A percentile compares a stretch with the other conserved stretches of the same genome.
phyloP scores from a whole-genome alignment of 768 basidiomycete genomes.

The Roridomyces roridus region DNA sequence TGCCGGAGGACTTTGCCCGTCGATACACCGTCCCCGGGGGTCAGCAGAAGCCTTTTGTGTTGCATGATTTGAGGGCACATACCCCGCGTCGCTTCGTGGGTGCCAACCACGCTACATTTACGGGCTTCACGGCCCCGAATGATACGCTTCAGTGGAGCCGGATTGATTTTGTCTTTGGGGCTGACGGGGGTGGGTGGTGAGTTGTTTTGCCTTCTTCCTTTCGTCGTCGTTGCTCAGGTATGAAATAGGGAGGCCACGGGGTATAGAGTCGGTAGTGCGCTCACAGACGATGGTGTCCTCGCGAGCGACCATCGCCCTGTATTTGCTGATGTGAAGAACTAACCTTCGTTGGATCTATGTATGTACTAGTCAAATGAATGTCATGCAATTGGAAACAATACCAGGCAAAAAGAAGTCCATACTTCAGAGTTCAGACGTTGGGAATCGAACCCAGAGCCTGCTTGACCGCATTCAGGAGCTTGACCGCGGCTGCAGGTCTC shows the following conservation, averaged over 20 bases:
- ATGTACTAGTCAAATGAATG: too few species aligned
- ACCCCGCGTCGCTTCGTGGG: slow-evolving; percentile 48
- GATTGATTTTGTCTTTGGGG: slow-evolving; percentile 61
- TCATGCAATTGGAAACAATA: too few species aligned
- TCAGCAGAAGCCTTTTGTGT: slow-evolving; percentile 42
- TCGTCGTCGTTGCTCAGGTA: not conserved
- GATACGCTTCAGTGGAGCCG: slow-evolving; percentile 43
- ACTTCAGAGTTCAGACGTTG: too few species aligned
- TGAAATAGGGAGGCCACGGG: not conserved
- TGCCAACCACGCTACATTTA: slow-evolving; percentile 56
- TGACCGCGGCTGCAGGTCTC: too few species aligned
- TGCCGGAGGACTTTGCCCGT: slow-evolving; percentile 49
- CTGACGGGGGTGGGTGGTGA: slow-evolving; percentile 50
- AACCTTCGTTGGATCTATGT: too few species aligned
- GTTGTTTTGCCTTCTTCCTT: too few species aligned
- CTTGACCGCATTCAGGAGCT: too few species aligned
- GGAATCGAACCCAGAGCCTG: too few species aligned
- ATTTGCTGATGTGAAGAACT: too few species aligned
- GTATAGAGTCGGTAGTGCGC: not conserved
- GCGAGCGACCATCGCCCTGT: too few species aligned
- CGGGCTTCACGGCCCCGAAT: slow-evolving; percentile 51
- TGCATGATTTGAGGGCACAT: slow-evolving; percentile 51
- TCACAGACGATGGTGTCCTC: not conserved
- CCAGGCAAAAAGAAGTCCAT: too few species aligned
- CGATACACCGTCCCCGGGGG: slow-evolving; percentile 35